Evolutionary conservation across 2,329 filamentous ascomycete species (phyloP).

Genomic region (Cordyceps cateniannulata): DNA sequence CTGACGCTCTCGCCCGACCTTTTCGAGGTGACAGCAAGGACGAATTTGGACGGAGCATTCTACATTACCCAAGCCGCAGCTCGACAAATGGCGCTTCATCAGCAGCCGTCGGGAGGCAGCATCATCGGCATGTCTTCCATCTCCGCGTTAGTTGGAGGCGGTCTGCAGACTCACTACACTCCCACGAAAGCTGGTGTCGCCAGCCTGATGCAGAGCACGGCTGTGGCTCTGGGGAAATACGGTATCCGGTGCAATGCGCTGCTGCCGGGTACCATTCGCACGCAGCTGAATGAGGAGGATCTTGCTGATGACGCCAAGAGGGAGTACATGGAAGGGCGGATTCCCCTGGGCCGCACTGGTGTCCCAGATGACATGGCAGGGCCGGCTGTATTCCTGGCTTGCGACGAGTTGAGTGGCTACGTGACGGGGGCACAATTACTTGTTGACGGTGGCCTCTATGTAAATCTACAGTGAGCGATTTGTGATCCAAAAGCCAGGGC

Average conservation of each 20-base stretch:
- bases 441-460: conserved; percentile 84
- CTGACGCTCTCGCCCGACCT: conserved; percentile 65
- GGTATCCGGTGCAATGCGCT: conserved; percentile 77
- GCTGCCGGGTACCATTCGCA: conserved; percentile 75
- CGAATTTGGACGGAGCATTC: conserved; percentile 85
- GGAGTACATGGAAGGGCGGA: conserved; percentile 72
- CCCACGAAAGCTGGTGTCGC: conserved; percentile 80
- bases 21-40: conserved; percentile 64
- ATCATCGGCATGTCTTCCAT: conserved; percentile 75
- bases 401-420: conserved; percentile 70
- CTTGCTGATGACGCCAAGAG: conserved; percentile 66
- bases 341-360: conserved; percentile 71
- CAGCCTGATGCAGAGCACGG: conserved; percentile 76
- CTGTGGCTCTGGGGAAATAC: conserved; percentile 70
- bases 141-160: conserved; percentile 70
- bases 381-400: conserved; percentile 78
- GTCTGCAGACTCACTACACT: conserved; percentile 76
- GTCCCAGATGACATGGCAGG: conserved; percentile 69
- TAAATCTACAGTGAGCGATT: conserved; percentile 66
- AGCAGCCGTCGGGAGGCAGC: conserved; percentile 62
- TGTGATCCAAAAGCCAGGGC: background rate
- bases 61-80: conserved; percentile 81
- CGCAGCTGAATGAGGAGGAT: conserved; percentile 79
- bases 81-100: conserved; percentile 64
- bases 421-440: conserved; percentile 77